A percentile compares a stretch with the other conserved stretches of the same genome.
These are phyloP conservation scores for Coelastrella sp. DNA, from an alignment of 139 green algal genomes.

Conservation along the genomic window DNA sequence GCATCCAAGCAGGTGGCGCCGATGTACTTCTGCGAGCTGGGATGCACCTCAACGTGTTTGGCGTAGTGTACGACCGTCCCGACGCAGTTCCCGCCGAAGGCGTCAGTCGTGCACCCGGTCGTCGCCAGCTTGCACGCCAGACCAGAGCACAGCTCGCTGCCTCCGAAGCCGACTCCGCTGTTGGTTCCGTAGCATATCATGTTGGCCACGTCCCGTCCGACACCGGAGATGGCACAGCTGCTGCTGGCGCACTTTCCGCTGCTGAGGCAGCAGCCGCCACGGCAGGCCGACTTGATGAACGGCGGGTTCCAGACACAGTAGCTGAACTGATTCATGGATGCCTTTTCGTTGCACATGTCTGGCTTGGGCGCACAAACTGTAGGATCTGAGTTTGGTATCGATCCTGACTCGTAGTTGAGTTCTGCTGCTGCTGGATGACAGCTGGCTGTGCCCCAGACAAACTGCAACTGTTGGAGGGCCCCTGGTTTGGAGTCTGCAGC, in stretches of 20 bases:
- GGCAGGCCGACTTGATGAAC: slow-evolving; percentile 35
- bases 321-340: slow-evolving; percentile 41
- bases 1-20: slow-evolving; percentile 43
- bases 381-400: background rate
- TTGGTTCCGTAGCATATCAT: slow-evolving; percentile 51
- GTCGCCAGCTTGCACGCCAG: slow-evolving; percentile 44
- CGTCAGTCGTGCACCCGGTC: slow-evolving; percentile 40
- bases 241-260: slow-evolving; percentile 52
- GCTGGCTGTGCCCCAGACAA: slow-evolving; percentile 4
- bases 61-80: slow-evolving; percentile 35
- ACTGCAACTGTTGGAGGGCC: slow-evolving; percentile 33
- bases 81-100: slow-evolving; percentile 47
- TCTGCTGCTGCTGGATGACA: slow-evolving; percentile 11
- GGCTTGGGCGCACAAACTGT: background rate
- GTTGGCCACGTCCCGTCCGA: slow-evolving; percentile 35
- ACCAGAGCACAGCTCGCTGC: slow-evolving; percentile 29
- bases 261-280: slow-evolving; percentile 39
- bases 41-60: background rate
- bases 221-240: slow-evolving; percentile 39
- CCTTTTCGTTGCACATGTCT: slow-evolving; percentile 46
- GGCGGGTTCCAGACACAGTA: slow-evolving; percentile 44
- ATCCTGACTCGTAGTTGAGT: background rate
- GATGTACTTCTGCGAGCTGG: background rate
- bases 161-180: slow-evolving; percentile 27
- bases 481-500: slow-evolving; percentile 3